A percentile compares a stretch with the other conserved stretches of the same genome.
Evolutionary conservation across 495 filamentous ascomycete genomes (phyloP).

Genomic region (Xylaria curta): DNA sequence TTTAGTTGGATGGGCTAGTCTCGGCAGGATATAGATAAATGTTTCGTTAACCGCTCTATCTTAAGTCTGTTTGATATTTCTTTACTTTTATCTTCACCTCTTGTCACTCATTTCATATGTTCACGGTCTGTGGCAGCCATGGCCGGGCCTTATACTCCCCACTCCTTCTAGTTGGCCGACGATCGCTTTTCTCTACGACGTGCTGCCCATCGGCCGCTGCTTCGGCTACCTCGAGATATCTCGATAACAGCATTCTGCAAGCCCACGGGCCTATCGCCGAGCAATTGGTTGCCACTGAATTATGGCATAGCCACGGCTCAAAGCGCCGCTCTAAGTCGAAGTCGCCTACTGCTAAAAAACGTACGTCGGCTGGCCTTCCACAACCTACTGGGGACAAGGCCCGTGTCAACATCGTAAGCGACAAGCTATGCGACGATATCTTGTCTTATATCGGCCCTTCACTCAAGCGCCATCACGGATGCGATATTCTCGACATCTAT

Average conservation of each 20-base stretch:
- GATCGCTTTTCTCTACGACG: constrained; percentile 7
- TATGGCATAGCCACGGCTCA: constrained; percentile 22
- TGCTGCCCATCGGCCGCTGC: not conserved
- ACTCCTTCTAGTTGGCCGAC: not conserved
- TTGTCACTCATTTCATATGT: constrained; percentile 36
- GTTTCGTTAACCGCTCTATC: not conserved
- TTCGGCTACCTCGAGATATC: not conserved
- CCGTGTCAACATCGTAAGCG: constrained; percentile 63
- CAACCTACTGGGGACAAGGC: constrained; percentile 28
- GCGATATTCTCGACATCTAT: constrained; percentile 85
- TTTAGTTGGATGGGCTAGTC: not conserved
- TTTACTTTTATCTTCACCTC: not conserved
- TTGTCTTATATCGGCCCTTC: constrained; percentile 49
- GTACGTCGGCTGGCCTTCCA: not conserved
- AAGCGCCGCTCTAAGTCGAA: not conserved
- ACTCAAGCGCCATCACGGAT: constrained; percentile 66
- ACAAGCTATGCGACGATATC: constrained; percentile 61
- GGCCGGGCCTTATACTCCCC: constrained; percentile 30
- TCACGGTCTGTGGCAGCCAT: constrained; percentile 32
- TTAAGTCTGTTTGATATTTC: too few species aligned
- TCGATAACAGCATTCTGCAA: constrained; percentile 15
- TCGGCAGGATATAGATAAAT: not conserved
- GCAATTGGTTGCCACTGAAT: constrained; percentile 26
- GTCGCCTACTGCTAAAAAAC: constrained; percentile 5
- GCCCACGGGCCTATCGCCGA: constrained; percentile 29